A percentile compares a stretch with the other conserved stretches of the same genome.
phyloP scores from a whole-genome alignment of 768 basidiomycete species.

The Russula sp. region DNA sequence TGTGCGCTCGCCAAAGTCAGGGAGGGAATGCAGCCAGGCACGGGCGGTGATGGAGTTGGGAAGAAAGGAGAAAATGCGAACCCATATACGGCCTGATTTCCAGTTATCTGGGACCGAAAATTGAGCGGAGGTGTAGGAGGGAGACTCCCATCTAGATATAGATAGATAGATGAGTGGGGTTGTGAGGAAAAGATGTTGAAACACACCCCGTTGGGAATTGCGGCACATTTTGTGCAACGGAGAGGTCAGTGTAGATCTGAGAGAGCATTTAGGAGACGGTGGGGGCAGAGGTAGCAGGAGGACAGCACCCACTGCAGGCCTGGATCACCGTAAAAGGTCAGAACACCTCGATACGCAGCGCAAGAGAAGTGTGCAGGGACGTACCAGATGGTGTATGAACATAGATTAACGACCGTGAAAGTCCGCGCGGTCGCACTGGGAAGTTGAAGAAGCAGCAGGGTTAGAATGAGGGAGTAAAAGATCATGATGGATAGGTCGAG shows the following conservation, averaged over 20 bases:
- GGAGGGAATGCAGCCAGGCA: not conserved
- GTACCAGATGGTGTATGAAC: conserved; percentile 27
- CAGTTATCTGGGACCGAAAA: conserved; percentile 34
- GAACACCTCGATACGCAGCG: not conserved
- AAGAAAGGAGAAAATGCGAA: conserved; percentile 6
- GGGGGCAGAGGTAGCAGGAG: not conserved
- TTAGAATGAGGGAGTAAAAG: not conserved
- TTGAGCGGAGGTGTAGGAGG: conserved; percentile 21
- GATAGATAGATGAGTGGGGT: not conserved
- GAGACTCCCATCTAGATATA: conserved; percentile 29
- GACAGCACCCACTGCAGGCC: conserved; percentile 24
- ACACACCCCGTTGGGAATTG: conserved; percentile 24
- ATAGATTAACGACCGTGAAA: conserved; percentile 26
- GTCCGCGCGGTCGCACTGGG: conserved; percentile 9
- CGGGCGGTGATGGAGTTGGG: not conserved
- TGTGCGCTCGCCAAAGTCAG: not conserved
- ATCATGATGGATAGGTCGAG: conserved; percentile 2
- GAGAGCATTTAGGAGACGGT: not conserved
- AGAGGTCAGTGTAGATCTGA: conserved; percentile 28
- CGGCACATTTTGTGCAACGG: conserved; percentile 7
- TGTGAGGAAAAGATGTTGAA: not conserved
- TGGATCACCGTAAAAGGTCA: conserved; percentile 4
- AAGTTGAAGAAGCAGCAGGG: not conserved
- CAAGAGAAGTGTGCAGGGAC: not conserved
- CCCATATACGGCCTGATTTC: conserved; percentile 34